These are phyloP conservation scores for Castanopsis chinensis DNA, from an alignment of 306 rosid species.

Conservation along the genomic window DNA sequence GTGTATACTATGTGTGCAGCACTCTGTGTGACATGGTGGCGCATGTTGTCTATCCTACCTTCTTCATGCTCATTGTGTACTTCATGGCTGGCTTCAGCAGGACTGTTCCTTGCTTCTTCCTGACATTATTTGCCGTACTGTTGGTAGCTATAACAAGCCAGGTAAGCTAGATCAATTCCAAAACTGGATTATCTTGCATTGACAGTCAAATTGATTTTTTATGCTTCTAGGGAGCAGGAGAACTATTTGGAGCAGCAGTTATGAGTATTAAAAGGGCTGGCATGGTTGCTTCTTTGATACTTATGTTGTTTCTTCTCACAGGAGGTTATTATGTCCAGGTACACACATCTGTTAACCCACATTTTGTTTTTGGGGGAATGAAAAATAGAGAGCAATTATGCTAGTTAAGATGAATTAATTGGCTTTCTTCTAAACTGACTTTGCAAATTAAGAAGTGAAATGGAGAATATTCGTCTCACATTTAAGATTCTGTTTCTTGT, in stretches of 20 bases:
- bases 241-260: constrained; percentile 84
- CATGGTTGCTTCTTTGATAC: constrained; percentile 72
- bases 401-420: not conserved
- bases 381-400: not conserved
- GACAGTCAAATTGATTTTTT: not conserved
- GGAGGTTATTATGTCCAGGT: constrained; percentile 99
- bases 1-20: constrained; percentile 88
- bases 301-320: constrained; percentile 88
- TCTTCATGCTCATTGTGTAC: constrained; percentile 74
- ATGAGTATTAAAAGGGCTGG: constrained; percentile 85
- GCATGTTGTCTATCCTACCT: constrained; percentile 72
- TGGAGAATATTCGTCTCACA: no score
- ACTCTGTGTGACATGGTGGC: constrained; percentile 94
- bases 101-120: constrained; percentile 65
- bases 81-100: constrained; percentile 95
- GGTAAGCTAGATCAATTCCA: constrained; percentile 41
- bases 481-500: no score
- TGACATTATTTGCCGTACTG: constrained; percentile 58
- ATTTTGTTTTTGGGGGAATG: not conserved
- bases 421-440: not conserved
- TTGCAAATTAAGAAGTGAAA: not conserved
- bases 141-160: constrained; percentile 88
- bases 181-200: not conserved
- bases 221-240: constrained; percentile 79
- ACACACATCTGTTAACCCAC: not conserved